Base-by-base conservation (phyloP, 345 rosid species). In the Abelmoschus esculentus region DNA sequence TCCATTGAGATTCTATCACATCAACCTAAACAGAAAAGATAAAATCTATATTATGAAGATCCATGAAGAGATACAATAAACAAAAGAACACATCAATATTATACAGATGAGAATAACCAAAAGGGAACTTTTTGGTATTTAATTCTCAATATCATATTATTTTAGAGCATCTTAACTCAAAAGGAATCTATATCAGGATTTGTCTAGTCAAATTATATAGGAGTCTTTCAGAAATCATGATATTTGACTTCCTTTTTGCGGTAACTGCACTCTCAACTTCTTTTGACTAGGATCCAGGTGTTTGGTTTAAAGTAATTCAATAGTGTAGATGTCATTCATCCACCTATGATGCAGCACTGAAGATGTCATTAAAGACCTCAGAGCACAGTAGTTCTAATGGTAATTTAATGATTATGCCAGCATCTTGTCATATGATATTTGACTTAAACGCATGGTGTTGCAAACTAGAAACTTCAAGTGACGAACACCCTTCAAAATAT, bases 1-100 rank as follows among this genome's bases (percentile, higher is more conserved):
- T 91, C 99, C 99, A 95, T 70, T 95, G 99, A 76, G 99, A 91
- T 86, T 95, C 99, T 78, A 95, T 88, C 78, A 91, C 99, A 69
- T 91, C 96, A 76, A 95, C 99, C 99, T 88, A 71, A 70, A 66
- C 38, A 68, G 29, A 70, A 36, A 66, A 71, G 47, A 54, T 66
- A 31, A 59, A 22, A 63, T 18, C 13, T 53, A 60, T 5, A 44
- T 29, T 7, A 50, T 26, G 15, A 55, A 18, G 29, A 66, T 53
- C 34, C 44, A 11, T 49, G 50, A 58, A 40, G 63, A 6, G 53
- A 22, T 47, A 63, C 26, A 40, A 40, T 50, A 40, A 60, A 47
- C 4, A n/a, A 50, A 66, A 7, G 14, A 66, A 15, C 14, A 29
- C 4, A 49, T 66, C 57, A 6, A 49, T 9, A 28, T 66, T 66